Evolutionary conservation across 768 basidiomycete genomes (phyloP), one percentile per base, ranked within the genome.

Genomic region (Austroboletus eburneus): DNA sequence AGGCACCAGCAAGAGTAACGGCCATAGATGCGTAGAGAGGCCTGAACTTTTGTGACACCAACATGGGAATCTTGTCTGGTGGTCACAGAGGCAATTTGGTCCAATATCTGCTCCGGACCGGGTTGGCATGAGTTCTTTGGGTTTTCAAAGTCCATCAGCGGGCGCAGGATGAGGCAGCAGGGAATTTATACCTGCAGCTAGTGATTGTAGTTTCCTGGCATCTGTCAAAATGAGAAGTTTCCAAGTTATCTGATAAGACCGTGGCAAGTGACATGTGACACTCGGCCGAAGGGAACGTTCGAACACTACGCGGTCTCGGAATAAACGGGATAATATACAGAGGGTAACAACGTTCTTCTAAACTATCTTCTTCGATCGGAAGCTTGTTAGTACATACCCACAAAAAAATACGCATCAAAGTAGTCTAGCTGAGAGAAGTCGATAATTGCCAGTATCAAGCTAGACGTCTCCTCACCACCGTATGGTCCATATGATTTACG

Each of bases 1-100:
- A 85, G 66, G 33, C 69, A 66, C 79, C 81, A 83, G 48, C 74
- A 77, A 3, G 77, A 76, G 52, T 74, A 77, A 38, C 67, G 75
- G 21, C 77, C 76, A 41, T 75, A 75, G 14, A 80, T 72, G 48
- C 69, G 72, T 30, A 76, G 71, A 2, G 75, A 71, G 3, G 77
- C 78, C 54, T 81, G 72, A 16, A 78, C 73, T 21, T 67, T 72
- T 44, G 57, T 65, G 27, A 79, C 78, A 33, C 78, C 78, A 16
- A 45, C 34, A 17, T 69, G 64, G 5, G 65, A 63, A 24, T 69
- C 65, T 30, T 57, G 49, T 45, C 61, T 60, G 12, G 14, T 18
- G 14, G 35, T 2, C 5, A 18, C 22, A 18, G n/a, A 16, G 9
- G 18, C 14, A 16, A 23, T 34, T 20, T n/a, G 36, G 32, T 24